Evolutionary conservation across 179 eudicot genomes (phyloP).

Genomic region (Nepenthes alata): DNA sequence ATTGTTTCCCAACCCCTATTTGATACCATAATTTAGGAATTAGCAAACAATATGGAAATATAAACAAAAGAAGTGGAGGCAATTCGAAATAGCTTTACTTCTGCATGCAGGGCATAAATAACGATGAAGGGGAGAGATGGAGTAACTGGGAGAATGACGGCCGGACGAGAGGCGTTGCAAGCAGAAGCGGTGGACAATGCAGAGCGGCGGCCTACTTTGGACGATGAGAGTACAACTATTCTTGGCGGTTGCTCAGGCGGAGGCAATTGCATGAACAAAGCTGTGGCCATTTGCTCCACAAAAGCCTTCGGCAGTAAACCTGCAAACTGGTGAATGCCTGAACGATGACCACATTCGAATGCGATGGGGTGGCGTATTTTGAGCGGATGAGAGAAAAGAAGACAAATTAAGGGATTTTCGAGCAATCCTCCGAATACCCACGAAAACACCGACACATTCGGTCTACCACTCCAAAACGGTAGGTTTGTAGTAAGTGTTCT

Average conservation of each 20-base stretch:
- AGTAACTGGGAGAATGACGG: slow-evolving; percentile 68
- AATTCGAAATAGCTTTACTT: neutral
- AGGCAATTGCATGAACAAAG: slow-evolving; percentile 13
- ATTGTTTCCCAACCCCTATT: slow-evolving; percentile 76
- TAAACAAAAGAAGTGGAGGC: too few relatives aligned
- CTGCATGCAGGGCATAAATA: neutral
- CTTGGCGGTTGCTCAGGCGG: slow-evolving; percentile 9
- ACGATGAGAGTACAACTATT: neutral
- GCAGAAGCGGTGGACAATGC: slow-evolving; percentile 14
- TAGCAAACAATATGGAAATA: neutral
- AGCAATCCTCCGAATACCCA: too few relatives aligned
- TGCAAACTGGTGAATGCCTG: neutral
- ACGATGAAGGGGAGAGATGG: slow-evolving; percentile 1
- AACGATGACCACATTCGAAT: too few relatives aligned
- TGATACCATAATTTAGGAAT: neutral
- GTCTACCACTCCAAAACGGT: too few relatives aligned
- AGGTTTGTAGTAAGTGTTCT: too few relatives aligned
- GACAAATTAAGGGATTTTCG: too few relatives aligned
- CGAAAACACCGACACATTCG: too few relatives aligned
- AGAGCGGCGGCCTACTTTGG: slow-evolving; percentile 17
- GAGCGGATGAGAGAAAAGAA: too few relatives aligned
- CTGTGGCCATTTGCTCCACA: slow-evolving; percentile 20
- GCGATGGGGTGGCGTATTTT: too few relatives aligned
- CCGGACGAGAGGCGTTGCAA: slow-evolving; percentile 41
- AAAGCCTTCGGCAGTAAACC: neutral